These are phyloP conservation scores for Penicillium steckii DNA, from an alignment of 495 filamentous ascomycete species.

Conservation along the genomic window DNA sequence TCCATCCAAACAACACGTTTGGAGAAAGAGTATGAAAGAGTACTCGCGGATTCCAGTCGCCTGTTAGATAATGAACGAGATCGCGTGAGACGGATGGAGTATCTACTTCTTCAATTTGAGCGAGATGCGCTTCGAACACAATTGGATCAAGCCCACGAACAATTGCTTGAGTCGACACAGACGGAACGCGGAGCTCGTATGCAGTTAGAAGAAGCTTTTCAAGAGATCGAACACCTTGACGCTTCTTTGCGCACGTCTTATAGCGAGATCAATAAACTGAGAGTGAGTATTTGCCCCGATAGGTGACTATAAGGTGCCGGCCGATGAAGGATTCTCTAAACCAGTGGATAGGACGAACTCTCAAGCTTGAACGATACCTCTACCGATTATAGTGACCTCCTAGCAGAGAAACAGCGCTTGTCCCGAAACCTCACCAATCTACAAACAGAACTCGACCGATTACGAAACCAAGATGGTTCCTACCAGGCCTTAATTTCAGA, in stretches of 20 bases:
- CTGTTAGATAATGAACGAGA: constrained; percentile 67
- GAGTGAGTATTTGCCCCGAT: constrained; percentile 46
- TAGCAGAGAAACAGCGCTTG: constrained; percentile 75
- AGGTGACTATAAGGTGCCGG: neutral
- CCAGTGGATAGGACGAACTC: constrained; percentile 61
- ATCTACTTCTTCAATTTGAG: constrained; percentile 69
- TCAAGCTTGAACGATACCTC: constrained; percentile 58
- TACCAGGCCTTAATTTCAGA: constrained; percentile 67
- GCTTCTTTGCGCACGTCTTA: constrained; percentile 53
- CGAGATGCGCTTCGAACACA: constrained; percentile 62
- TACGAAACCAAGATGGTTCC: constrained; percentile 65
- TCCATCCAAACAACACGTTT: constrained; percentile 48
- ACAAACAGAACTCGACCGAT: constrained; percentile 75
- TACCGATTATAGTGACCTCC: constrained; percentile 64
- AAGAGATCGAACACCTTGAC: constrained; percentile 56
- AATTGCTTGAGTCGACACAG: constrained; percentile 44
- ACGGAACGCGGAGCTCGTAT: constrained; percentile 53
- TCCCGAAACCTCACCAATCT: constrained; percentile 66
- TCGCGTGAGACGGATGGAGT: constrained; percentile 62
- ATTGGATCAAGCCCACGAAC: constrained; percentile 54
- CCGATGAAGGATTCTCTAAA: neutral
- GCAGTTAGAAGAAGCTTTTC: constrained; percentile 56
- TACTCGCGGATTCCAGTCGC: constrained; percentile 53
- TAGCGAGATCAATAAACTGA: constrained; percentile 65
- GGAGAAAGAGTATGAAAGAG: constrained; percentile 66